phyloP scores from a whole-genome alignment of 352 stramenopile genomes.

The Blastocystis sp. region DNA sequence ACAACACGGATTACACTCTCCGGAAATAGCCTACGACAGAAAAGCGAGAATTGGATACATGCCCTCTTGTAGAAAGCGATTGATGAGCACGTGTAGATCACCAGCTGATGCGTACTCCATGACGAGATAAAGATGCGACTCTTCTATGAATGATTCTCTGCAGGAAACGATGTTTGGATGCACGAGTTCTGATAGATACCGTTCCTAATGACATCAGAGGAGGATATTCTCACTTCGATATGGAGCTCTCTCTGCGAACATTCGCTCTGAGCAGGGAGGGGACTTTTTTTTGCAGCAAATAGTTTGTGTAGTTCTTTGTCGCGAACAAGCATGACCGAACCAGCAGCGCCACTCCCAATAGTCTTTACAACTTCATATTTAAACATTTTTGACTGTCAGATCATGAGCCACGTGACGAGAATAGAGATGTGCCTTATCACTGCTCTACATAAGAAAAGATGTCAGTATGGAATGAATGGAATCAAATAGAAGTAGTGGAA shows the following conservation, averaged over 20 bases:
- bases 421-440: no score
- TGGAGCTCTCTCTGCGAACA: background rate
- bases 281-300: slow-evolving; percentile 18
- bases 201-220: background rate
- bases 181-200: background rate
- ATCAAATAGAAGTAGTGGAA: background rate
- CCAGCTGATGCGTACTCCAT: slow-evolving; percentile 9
- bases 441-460: no score
- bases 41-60: background rate
- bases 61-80: background rate
- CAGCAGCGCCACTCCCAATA: background rate
- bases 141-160: slow-evolving; percentile 25
- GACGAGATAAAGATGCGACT: background rate
- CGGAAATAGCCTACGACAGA: background rate
- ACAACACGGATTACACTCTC: background rate
- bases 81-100: background rate
- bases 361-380: background rate
- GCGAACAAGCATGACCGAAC: background rate
- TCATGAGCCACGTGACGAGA: no score
- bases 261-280: background rate
- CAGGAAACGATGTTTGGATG: slow-evolving; percentile 15
- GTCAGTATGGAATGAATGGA: background rate
- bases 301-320: background rate
- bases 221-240: background rate
- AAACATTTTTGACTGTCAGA: background rate